A percentile compares a stretch with the other conserved stretches of the same genome.
These are phyloP conservation scores for Termitomyces sp. DNA, from an alignment of 768 basidiomycete genomes.

Conservation along the genomic window DNA sequence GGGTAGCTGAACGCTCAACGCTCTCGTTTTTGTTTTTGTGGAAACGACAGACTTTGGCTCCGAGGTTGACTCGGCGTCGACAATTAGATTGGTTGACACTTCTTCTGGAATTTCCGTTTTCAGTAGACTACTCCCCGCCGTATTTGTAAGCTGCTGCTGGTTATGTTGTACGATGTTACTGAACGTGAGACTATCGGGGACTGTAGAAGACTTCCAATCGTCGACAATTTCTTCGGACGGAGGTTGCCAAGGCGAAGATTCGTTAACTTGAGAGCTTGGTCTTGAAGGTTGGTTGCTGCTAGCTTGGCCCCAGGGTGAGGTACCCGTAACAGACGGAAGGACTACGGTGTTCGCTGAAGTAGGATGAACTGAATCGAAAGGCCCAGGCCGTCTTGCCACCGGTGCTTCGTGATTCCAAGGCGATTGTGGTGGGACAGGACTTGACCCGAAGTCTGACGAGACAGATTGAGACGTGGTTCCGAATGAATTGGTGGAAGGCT, in stretches of 20 bases:
- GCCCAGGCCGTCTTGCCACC: conserved; percentile 26
- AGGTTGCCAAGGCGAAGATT: conserved; percentile 52
- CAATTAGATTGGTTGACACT: conserved; percentile 3
- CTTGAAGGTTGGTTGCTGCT: conserved; percentile 16
- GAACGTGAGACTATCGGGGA: conserved; percentile 47
- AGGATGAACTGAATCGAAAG: conserved; percentile 40
- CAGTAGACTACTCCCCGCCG: neutral
- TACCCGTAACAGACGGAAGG: conserved; percentile 19
- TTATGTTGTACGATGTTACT: conserved; percentile 57
- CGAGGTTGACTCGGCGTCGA: conserved; percentile 10
- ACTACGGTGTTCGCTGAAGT: conserved; percentile 30
- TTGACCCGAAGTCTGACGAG: conserved; percentile 12
- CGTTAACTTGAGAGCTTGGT: conserved; percentile 22
- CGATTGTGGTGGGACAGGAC: conserved; percentile 21
- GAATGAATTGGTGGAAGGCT: conserved; percentile 8
- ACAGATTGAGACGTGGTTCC: conserved; percentile 11
- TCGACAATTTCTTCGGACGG: conserved; percentile 40
- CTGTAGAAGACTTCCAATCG: conserved; percentile 39
- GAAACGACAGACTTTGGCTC: conserved; percentile 14
- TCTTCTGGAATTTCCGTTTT: conserved; percentile 11
- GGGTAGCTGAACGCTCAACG: conserved; percentile 11
- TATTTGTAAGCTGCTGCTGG: conserved; percentile 32
- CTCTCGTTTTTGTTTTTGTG: conserved; percentile 15
- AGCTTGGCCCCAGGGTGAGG: conserved; percentile 32
- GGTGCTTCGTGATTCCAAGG: conserved; percentile 31